Percentiles rank a stretch among this genome's conserved stretches.
phyloP scores from a whole-genome alignment of 225 moss, liverwort and hornwort genomes.

The Lunularia cruciata region DNA sequence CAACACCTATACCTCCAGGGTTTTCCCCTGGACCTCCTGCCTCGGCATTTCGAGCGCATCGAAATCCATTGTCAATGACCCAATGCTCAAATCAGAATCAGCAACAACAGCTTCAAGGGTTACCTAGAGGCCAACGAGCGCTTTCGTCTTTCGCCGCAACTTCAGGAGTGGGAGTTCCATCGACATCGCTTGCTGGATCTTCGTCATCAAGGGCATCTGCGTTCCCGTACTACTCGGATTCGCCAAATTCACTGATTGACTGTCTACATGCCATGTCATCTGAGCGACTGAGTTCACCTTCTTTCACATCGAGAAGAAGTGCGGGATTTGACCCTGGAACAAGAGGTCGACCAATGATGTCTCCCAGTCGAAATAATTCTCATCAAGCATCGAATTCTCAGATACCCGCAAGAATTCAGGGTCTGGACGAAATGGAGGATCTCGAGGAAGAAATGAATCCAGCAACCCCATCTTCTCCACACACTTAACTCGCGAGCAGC shows the following conservation, averaged over 20 bases:
- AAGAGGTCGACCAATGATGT: conserved; percentile 41
- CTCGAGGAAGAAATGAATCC: conserved; percentile 70
- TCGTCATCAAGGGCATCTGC: conserved; percentile 32
- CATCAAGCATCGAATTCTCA: conserved; percentile 58
- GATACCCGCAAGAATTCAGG: conserved; percentile 61
- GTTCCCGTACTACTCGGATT: conserved; percentile 23
- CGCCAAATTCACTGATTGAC: conserved; percentile 41
- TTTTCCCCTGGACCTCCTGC: conserved; percentile 65
- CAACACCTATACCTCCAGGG: conserved; percentile 50
- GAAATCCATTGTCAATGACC: conserved; percentile 36
- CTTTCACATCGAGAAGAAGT: conserved; percentile 38
- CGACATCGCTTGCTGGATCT: conserved; percentile 19
- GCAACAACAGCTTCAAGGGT: conserved; percentile 38
- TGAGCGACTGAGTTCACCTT: conserved; percentile 30
- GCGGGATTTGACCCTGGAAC: conserved; percentile 42
- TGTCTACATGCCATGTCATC: conserved; percentile 33
- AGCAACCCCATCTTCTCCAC: conserved; percentile 30
- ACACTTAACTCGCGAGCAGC: conserved; percentile 4
- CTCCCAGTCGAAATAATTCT: conserved; percentile 47
- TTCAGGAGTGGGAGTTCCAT: conserved; percentile 8
- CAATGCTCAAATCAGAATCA: conserved; percentile 41
- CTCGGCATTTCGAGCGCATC: conserved; percentile 40
- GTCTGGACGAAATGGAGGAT: conserved; percentile 55
- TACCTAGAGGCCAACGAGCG: conserved; percentile 27
- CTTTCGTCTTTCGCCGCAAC: conserved; percentile 8